Base-by-base conservation (phyloP, 2,329 filamentous ascomycete species). In the Calonectria honghensis region DNA sequence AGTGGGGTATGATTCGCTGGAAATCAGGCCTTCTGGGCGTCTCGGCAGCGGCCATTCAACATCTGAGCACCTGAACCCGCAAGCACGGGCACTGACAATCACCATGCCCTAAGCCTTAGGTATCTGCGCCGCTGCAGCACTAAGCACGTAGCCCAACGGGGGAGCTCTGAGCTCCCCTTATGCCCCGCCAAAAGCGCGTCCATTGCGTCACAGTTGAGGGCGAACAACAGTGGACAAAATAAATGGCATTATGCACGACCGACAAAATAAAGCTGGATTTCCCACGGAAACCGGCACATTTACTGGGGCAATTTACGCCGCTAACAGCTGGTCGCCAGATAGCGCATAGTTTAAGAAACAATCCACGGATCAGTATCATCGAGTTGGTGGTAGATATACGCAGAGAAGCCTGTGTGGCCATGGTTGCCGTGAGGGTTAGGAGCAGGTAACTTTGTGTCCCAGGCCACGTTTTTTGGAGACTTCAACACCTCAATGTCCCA, bases 181-280 rank as follows among this genome's bases (percentile, higher is more conserved):
- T 48, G 70, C 70, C 64, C 70, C 70, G 64, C 70, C 64, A 52
- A 52, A 63, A 32, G 57, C 37, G 18, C 18, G n/a, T 64, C 64
- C 35, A 72, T 72, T 68, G 70, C 70, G 70, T 72, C 70, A 72
- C 70, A 67, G 41, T 16, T 35, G 27, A 31, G 61, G 10, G 39
- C 16, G n/a, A n/a, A 13, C 57, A 27, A 27, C 18, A n/a, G 37
- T 63, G 24, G 37, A 63, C 18, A 63, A 63, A 41, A 41, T 41
- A 37, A 41, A 61, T 18, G 6, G 10, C n/a, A 24, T 32, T 54
- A 11, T n/a, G 18, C 37, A 61, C 24, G 16, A 35, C 4, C 57
- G 20, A 48, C 20, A 48, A 48, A 13, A 24, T 13, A 13, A n/a
- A 48, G 10, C 45, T 48, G 45, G 45, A 48, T 48, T n/a, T 20